phyloP scores from a whole-genome alignment of 441 rosid species.

The Syzygium malaccense region DNA sequence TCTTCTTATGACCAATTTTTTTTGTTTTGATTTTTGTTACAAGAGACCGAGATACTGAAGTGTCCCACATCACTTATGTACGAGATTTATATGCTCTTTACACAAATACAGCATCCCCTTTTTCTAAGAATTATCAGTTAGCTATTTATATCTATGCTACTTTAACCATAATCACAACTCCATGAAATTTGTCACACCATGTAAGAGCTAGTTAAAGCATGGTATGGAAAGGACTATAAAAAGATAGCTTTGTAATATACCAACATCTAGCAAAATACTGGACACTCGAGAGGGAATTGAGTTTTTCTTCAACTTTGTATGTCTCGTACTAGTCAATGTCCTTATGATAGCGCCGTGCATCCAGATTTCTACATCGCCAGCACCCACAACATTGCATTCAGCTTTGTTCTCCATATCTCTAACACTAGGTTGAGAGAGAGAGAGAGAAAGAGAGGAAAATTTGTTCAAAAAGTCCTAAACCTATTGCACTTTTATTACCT shows the following conservation, averaged over 20 bases:
- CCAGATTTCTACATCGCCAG: background rate
- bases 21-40: fast-evolving
- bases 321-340: background rate
- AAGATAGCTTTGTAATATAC: background rate
- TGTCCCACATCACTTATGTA: background rate
- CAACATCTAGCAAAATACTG: background rate
- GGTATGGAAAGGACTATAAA: background rate
- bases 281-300: background rate
- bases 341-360: background rate
- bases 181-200: background rate
- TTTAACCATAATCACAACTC: background rate
- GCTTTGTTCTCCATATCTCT: background rate
- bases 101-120: background rate
- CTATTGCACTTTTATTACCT: no score
- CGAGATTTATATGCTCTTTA: background rate
- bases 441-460: background rate
- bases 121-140: background rate
- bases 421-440: background rate
- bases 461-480: no score
- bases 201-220: background rate
- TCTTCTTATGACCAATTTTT: background rate
- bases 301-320: background rate
- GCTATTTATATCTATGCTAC: background rate
- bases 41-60: background rate
- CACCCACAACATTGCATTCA: background rate